Base-by-base conservation (phyloP, 768 basidiomycete species). In the Boletus tomentosulus region DNA sequence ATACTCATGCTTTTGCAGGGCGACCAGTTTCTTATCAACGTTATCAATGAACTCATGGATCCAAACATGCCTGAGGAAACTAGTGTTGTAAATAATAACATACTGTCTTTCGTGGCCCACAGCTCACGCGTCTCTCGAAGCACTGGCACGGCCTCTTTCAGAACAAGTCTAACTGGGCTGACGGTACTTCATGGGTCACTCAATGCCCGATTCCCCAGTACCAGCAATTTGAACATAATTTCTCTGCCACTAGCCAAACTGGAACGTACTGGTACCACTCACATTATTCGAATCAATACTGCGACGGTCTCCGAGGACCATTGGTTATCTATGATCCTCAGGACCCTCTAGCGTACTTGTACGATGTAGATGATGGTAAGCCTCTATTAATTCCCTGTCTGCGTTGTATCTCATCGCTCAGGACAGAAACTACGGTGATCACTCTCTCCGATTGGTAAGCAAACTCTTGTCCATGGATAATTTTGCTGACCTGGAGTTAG, bases 231-330 rank as follows among this genome's bases (percentile, higher is more conserved):
- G 33, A 63, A 25, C 71, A 78, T 43, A 61, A 65, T 10, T 78
- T n/a, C n/a, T n/a, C n/a, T n/a, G n/a, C n/a, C n/a, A n/a, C n/a
- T n/a, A n/a, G n/a, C n/a, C n/a, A n/a, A n/a, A n/a, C 66, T 2
- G 78, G 78, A n/a, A 78, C 76, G 1, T 79, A 71, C 52, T 79
- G 78, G 78, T 78, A 77, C 52, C 77, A 78, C 55, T 74, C 73
- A 6, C 76, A 78, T 46, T 60, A 64, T 46, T 41, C 41, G 3
- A 67, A 57, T 10, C 77, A 78, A 58, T 66, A 66, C 45, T 76
- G 77, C 44, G 77, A 77, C 42, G 77, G 76, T 13, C 60, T 77
- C 47, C 69, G 76, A 22, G 76, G 77, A 4, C 57, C 62, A 35
- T 42, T 79, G 19, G 69, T 79, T 4, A 69, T 78, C n/a, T 78